Evolutionary conservation across 1,284 basidiomycete genomes (phyloP).

Genomic region (Heterobasidion irregulare): DNA sequence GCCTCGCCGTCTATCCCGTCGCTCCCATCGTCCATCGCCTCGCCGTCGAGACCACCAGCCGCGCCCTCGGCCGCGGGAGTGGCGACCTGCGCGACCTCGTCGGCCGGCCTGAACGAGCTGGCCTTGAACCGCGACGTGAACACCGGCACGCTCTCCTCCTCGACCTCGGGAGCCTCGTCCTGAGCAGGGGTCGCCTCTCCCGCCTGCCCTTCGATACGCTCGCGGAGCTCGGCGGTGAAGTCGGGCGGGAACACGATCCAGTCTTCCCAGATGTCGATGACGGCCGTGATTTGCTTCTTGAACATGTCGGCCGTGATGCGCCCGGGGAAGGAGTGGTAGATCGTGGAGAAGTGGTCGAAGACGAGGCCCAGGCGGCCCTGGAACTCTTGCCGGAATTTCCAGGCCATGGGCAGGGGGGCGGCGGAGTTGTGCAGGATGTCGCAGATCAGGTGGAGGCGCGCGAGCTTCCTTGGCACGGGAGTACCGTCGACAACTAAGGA

Average conservation of each 20-base stretch:
- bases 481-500: conserved; percentile 83
- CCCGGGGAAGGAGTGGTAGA: conserved; percentile 88
- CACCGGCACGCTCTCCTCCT: conserved; percentile 19
- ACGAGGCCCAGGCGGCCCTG: conserved; percentile 81
- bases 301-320: conserved; percentile 91
- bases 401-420: conserved; percentile 79
- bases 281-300: conserved; percentile 78
- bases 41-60: conserved; percentile 32
- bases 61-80: conserved; percentile 19
- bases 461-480: conserved; percentile 92
- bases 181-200: conserved; percentile 21
- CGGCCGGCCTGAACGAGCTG: conserved; percentile 68
- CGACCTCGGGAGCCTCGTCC: conserved; percentile 21
- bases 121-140: conserved; percentile 68
- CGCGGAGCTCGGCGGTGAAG: conserved; percentile 64
- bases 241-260: conserved; percentile 91
- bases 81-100: conserved; percentile 23
- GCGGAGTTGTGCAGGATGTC: conserved; percentile 98
- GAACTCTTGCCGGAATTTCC: conserved; percentile 92
- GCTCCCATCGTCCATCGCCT: conserved; percentile 20
- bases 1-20: conserved; percentile 30
- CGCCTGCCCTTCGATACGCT: conserved; percentile 59
- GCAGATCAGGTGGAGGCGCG: conserved; percentile 90
- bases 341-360: conserved; percentile 89
- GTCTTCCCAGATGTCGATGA: conserved; percentile 93